phyloP scores from a whole-genome alignment of 352 stramenopile species.

The Phytophthora macrochlamydospora region DNA sequence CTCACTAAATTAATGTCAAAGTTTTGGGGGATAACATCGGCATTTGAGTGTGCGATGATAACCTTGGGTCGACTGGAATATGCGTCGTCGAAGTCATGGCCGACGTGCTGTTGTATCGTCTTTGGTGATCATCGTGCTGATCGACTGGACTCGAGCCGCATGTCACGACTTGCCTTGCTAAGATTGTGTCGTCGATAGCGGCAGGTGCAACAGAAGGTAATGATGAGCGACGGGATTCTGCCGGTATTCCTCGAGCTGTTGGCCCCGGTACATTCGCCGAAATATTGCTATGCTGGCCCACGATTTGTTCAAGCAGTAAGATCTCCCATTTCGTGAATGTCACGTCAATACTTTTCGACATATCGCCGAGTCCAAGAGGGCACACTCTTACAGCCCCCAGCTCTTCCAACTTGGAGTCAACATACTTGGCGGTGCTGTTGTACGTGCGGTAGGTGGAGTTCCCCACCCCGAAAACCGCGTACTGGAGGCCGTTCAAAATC shows the following conservation, averaged over 20 bases:
- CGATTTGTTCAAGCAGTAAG: conserved; percentile 34
- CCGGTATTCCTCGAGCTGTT: background rate
- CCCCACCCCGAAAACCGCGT: conserved; percentile 90
- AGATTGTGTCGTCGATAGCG: background rate
- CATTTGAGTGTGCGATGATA: too few relatives aligned
- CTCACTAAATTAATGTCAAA: too few relatives aligned
- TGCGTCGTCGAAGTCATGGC: too few relatives aligned
- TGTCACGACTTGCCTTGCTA: background rate
- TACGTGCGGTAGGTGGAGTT: conserved; percentile 96
- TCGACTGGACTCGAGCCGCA: background rate
- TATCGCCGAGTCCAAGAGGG: conserved; percentile 89
- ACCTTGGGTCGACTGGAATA: background rate
- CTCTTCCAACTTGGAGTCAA: conserved; percentile 77
- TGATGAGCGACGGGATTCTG: background rate
- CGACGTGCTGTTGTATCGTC: conserved; percentile 8
- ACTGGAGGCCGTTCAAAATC: conserved; percentile 11
- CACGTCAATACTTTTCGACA: conserved; percentile 84
- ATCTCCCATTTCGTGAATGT: conserved; percentile 86
- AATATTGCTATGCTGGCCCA: background rate
- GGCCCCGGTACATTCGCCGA: background rate
- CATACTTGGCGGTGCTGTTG: conserved; percentile 92
- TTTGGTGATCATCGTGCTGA: background rate
- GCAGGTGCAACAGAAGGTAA: background rate
- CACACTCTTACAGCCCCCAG: conserved; percentile 75
- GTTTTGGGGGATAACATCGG: too few relatives aligned